A percentile compares a stretch with the other conserved stretches of the same genome.
phyloP scores from a whole-genome alignment of 768 basidiomycete genomes.

The Suillus tomentosus region DNA sequence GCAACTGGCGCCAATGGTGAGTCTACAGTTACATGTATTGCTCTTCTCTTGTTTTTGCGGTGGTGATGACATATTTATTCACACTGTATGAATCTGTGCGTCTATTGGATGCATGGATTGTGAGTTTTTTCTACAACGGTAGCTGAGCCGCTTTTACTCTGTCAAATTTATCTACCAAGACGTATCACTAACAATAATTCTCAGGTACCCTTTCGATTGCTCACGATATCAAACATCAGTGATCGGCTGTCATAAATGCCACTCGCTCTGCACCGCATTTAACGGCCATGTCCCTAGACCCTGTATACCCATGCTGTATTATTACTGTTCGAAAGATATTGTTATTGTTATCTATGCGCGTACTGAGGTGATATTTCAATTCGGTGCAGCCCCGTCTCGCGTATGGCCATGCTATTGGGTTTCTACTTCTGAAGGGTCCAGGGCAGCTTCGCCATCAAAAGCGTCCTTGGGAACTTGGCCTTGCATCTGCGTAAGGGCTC shows the following conservation, averaged over 20 bases:
- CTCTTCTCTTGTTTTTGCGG: conserved; percentile 22
- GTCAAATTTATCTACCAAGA: background rate
- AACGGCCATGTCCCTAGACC: background rate
- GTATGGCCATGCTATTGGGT: background rate
- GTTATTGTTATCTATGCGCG: background rate
- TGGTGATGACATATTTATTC: conserved; percentile 66
- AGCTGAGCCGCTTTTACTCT: conserved; percentile 55
- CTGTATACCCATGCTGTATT: background rate
- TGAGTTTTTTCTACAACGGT: conserved; percentile 83
- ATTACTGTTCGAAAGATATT: conserved; percentile 10
- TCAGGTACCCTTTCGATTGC: background rate
- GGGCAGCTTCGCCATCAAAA: conserved; percentile 55
- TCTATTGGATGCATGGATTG: conserved; percentile 42
- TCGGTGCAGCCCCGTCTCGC: no score
- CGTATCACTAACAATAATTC: conserved; percentile 14
- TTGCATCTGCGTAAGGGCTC: conserved; percentile 86
- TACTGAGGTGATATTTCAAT: no score
- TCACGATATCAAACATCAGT: background rate
- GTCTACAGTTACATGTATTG: conserved; percentile 14
- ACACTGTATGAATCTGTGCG: conserved; percentile 70
- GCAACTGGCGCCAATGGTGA: conserved; percentile 15
- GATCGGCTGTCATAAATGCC: background rate
- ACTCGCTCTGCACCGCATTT: background rate
- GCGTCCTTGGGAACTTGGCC: conserved; percentile 85
- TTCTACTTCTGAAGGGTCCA: background rate